Evolutionary conservation across 108 stramenopile genomes (phyloP), one percentile per base, ranked within the genome.

Genomic region (Schizochytrium sp.): DNA sequence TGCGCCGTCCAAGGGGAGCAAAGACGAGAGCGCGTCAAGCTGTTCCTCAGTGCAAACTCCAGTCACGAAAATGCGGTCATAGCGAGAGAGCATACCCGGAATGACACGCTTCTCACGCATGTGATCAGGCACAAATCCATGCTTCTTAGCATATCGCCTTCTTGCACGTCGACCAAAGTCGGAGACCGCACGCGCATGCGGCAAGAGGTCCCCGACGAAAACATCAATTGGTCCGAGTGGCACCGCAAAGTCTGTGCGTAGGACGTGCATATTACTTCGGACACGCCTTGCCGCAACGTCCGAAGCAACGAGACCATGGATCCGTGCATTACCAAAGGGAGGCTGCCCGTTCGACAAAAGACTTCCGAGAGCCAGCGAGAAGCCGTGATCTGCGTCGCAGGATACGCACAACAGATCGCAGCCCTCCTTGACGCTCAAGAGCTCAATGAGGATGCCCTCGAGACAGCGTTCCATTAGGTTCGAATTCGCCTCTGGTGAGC

Each of bases 1-100:
- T 18, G 76, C 76, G 48, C 76, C 76, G 28, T 83, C 76, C 45
- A 83, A 45, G 25, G 76, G 76, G 2, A 83, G 51, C 76, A 83
- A 16, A 0, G 76, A 47, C 6, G 76, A 83, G 10, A 83, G 23
- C 6, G 76, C 76, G 51, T 83, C 76, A 12, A 83, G 51, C n/a
- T 83, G 76, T 16, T 83, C 76, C 3, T 53, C 48, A 6, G 76
- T 28, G 51, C 76, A 83, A 55, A 83, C 76, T 83, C 76, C 76
- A 55, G 76, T 83, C 12, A 47, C 45, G 76, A 83, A 83, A 83
- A 83, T 83, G 45, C 76, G 76, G 4, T 83, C 76, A 53, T 83
- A 83, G 0, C 51, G n/a, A 6, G n/a, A 16, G 23, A 83, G 28
- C 76, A 83, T 83, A 12, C 76, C 76, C 12, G 76, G 76, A 34